phyloP scores from a whole-genome alignment of 768 basidiomycete species.

The Panaeolus cyanescens region DNA sequence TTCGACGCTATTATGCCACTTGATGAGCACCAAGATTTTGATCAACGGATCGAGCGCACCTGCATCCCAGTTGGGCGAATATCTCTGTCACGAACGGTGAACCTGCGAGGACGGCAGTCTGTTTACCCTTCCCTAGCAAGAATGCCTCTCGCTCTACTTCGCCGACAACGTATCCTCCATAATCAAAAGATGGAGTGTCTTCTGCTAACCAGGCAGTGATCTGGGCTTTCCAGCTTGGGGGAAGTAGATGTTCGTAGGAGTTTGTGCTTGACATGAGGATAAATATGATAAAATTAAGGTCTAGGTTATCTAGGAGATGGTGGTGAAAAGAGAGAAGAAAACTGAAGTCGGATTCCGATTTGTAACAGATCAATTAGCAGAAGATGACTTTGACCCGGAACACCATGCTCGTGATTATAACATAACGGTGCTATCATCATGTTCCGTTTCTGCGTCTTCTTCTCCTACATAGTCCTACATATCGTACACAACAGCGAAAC shows the following conservation, averaged over 20 bases:
- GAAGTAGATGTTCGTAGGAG: conserved; percentile 72
- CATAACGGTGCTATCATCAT: neutral
- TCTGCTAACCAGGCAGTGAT: conserved; percentile 85
- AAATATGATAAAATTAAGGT: neutral
- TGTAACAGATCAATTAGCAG: conserved; percentile 1
- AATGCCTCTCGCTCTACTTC: conserved; percentile 85
- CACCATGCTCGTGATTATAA: neutral
- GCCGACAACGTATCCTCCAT: conserved; percentile 94
- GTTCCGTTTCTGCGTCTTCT: neutral
- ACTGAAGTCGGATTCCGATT: neutral
- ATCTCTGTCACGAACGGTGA: conserved; percentile 95
- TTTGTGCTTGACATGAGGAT: conserved; percentile 16
- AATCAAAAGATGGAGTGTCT: conserved; percentile 96
- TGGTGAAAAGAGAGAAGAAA: neutral
- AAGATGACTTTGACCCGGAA: neutral
- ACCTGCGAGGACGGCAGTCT: conserved; percentile 82
- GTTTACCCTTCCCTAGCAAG: conserved; percentile 87
- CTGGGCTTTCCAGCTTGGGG: conserved; percentile 89
- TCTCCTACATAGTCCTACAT: neutral
- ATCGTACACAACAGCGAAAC: neutral
- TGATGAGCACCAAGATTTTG: neutral
- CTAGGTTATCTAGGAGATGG: neutral
- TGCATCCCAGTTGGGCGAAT: conserved; percentile 87
- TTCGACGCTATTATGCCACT: conserved; percentile 63
- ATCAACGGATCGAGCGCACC: conserved; percentile 36